Base-by-base conservation (phyloP, 2,329 filamentous ascomycete species). In the Diaporthe australafricana region DNA sequence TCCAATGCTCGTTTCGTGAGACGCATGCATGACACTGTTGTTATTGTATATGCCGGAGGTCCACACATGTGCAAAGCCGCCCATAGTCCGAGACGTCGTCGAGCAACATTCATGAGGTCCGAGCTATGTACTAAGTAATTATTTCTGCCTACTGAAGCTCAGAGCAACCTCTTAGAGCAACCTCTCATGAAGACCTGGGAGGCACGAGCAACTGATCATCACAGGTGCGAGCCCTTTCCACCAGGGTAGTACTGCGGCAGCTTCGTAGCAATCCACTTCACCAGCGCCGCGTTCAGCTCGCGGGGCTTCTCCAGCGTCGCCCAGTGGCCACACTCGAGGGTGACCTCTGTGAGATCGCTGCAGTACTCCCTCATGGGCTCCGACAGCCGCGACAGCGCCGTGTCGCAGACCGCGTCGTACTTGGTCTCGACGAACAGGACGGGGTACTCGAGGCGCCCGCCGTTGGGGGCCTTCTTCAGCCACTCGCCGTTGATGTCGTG, bases 401-500 rank as follows among this genome's bases (percentile, higher is more conserved):
- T 81, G 6, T 81, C 79, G 62, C 83, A 84, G 16, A 83, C 77
- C 3, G 73, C 65, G 69, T 86, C 84, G 68, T 79, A 82, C 38
- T 77, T 78, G 0, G 81, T 82, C 55, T 84, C 80, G 25, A 80
- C 71, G 53, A 80, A 80, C 22, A 80, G 71, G 8, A 78, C 78
- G 1, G 80, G 80, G 68, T 83, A 79, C 68, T 79, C 81, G 52
- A 87, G 74, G 32, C 65, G 70, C 2, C 80, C 79, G 25, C 81
- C 80, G 70, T 76, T 77, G 7, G 75, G 62, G 9, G 74, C 73
- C 6, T 69, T 63, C 1, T 20, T 25, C 8, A 79, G 81, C 75
- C 84, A 87, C 48, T 79, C 80, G 3, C 73, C 75, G 68, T 87
- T 87, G 16, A 75, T 77, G 7, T 80, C 77, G 72, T 85, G 82